A percentile compares a stretch with the other conserved stretches of the same genome.
phyloP scores from a whole-genome alignment of 2,329 filamentous ascomycete genomes.

The Sporothrix pallida region DNA sequence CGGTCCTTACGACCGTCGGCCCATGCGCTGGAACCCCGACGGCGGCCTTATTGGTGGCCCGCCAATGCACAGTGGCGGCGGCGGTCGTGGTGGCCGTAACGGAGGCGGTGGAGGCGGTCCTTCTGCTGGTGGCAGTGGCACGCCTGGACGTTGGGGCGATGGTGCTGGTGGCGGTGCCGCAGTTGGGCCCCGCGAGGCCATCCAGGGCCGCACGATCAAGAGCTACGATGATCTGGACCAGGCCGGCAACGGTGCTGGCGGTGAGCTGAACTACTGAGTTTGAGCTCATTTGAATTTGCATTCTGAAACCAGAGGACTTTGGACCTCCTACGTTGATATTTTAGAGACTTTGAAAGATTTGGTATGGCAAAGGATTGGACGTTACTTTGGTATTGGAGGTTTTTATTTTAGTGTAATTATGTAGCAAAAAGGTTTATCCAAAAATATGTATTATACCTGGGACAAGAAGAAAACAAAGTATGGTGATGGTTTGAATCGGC shows the following conservation, averaged over 20 bases:
- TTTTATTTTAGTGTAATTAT: not conserved
- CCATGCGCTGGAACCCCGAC: constrained; percentile 56
- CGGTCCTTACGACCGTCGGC: constrained; percentile 76
- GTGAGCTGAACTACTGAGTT: constrained; percentile 85
- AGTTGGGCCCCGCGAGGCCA: constrained; percentile 86
- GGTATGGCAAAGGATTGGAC: constrained; percentile 9
- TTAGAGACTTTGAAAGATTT: not conserved
- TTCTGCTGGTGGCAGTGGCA: constrained; percentile 56
- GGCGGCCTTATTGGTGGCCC: constrained; percentile 45
- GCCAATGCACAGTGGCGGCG: constrained; percentile 53
- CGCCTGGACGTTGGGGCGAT: constrained; percentile 70
- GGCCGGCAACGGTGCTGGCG: constrained; percentile 72
- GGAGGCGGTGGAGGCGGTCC: constrained; percentile 45
- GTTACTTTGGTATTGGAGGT: not conserved
- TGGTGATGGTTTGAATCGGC: not conserved
- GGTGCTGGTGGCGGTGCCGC: constrained; percentile 74
- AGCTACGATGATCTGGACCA: constrained; percentile 98
- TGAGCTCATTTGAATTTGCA: not conserved
- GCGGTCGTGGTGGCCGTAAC: constrained; percentile 51
- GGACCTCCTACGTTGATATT: no score
- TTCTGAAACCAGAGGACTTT: not conserved
- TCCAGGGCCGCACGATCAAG: constrained; percentile 89
- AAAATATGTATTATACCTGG: not conserved
- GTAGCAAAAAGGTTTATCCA: not conserved
- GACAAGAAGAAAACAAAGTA: not conserved